Evolutionary conservation across 192 early-diverging fungal species (phyloP).

Genomic region (Umbelopsis vinacea): DNA sequence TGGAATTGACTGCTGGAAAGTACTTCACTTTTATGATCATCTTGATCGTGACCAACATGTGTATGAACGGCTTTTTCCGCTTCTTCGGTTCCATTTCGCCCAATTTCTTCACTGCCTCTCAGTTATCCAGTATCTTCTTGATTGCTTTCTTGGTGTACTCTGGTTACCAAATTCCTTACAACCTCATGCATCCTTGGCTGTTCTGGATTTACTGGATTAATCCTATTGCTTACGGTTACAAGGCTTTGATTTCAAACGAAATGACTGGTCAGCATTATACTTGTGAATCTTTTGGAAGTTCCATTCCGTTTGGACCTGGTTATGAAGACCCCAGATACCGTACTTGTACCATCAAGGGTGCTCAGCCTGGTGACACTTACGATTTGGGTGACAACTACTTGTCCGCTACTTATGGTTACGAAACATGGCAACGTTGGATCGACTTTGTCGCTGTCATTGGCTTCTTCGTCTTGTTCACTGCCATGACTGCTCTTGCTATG

Average conservation of each 20-base stretch:
- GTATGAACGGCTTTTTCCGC: slow-evolving; percentile 64
- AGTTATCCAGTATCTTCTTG: slow-evolving; percentile 57
- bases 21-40: slow-evolving; percentile 65
- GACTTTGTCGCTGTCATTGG: slow-evolving; percentile 50
- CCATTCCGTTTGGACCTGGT: slow-evolving; percentile 53
- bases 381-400: slow-evolving; percentile 61
- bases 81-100: slow-evolving; percentile 57
- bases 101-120: slow-evolving; percentile 59
- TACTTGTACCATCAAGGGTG: slow-evolving; percentile 62
- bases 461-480: slow-evolving; percentile 49
- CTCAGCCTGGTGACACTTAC: slow-evolving; percentile 47
- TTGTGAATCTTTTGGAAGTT: slow-evolving; percentile 19
- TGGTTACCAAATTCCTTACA: slow-evolving; percentile 68
- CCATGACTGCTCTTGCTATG: slow-evolving; percentile 51
- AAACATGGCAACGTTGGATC: slow-evolving; percentile 55
- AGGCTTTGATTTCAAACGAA: slow-evolving; percentile 73
- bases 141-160: slow-evolving; percentile 62
- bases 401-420: slow-evolving; percentile 51
- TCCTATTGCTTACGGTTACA: slow-evolving; percentile 72
- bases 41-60: slow-evolving; percentile 61
- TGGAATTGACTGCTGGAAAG: slow-evolving; percentile 59
- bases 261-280: slow-evolving; percentile 40
- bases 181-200: slow-evolving; percentile 66
- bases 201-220: slow-evolving; percentile 72
- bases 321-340: slow-evolving; percentile 53